phyloP scores from a whole-genome alignment of 345 rosid genomes.

The Eucalyptus erythrocorys region DNA sequence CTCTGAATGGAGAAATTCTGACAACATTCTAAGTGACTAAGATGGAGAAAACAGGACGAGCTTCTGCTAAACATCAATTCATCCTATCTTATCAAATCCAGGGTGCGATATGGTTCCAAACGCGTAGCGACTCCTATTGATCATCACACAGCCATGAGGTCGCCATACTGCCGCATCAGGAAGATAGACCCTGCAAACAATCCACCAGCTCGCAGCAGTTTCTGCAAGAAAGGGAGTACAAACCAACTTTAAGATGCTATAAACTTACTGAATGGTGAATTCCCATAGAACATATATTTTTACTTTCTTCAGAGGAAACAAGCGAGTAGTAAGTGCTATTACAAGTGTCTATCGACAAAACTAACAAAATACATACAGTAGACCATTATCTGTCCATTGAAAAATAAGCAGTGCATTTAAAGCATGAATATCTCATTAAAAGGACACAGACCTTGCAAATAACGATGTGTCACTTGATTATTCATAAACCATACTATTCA shows the following conservation, averaged over 20 bases:
- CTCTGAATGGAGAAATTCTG: not conserved
- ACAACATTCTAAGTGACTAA: not conserved
- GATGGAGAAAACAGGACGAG: not conserved
- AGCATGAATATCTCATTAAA: not conserved
- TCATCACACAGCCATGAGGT: slow-evolving; percentile 61
- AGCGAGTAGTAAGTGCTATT: not conserved
- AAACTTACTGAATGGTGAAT: not conserved
- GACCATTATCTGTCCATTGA: not conserved
- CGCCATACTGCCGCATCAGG: slow-evolving; percentile 83
- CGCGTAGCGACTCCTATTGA: not conserved
- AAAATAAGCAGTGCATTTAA: not conserved
- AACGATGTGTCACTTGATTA: not conserved
- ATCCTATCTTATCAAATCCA: not conserved
- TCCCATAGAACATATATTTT: not conserved
- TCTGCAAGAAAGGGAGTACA: slow-evolving; percentile 27
- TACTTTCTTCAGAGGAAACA: not conserved
- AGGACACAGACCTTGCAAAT: not conserved
- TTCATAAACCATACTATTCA: not conserved
- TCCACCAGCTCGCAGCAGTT: slow-evolving; percentile 61
- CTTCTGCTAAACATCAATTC: not conserved
- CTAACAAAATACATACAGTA: not conserved
- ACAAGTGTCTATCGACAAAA: not conserved
- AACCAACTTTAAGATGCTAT: not conserved
- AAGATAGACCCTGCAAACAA: slow-evolving; percentile 68
- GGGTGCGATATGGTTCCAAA: not conserved